Evolutionary conservation across 208 protist species (phyloP).

Genomic region (Jaenimonas drosophilae): DNA sequence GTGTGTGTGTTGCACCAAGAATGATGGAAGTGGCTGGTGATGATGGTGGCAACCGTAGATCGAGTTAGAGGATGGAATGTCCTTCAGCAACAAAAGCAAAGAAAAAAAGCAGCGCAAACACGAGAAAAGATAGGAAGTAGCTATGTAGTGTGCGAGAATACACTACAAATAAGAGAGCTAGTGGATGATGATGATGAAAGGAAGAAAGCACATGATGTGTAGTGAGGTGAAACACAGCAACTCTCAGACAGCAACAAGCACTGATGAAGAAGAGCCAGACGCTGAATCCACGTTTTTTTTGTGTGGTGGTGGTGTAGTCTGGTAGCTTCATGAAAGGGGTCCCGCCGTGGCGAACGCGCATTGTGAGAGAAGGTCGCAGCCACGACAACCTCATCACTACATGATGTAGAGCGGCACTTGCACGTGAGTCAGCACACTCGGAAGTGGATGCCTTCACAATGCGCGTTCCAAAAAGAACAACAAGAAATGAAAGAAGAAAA

Average conservation of each 20-base stretch:
- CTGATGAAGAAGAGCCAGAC: too few relatives aligned
- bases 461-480: background rate
- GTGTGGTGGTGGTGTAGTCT: too few relatives aligned
- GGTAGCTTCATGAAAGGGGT: too few relatives aligned
- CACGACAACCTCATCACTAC: background rate
- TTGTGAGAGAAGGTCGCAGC: too few relatives aligned
- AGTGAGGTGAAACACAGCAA: background rate
- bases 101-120: background rate
- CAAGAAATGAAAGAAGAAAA: conserved; percentile 5
- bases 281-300: too few relatives aligned
- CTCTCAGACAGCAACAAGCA: too few relatives aligned
- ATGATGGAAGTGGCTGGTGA: too few relatives aligned
- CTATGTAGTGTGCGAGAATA: background rate
- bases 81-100: conserved; percentile 7
- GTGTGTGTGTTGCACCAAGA: too few relatives aligned
- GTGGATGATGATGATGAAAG: conserved; percentile 2
- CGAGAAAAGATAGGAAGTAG: too few relatives aligned
- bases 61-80: too few relatives aligned
- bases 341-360: too few relatives aligned
- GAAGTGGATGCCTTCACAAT: background rate
- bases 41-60: too few relatives aligned
- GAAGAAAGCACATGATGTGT: background rate
- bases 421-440: background rate
- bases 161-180: background rate
- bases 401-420: conserved; percentile 1